phyloP scores from a whole-genome alignment of 2,329 filamentous ascomycete species.

The Gaeumannomyces sp. region DNA sequence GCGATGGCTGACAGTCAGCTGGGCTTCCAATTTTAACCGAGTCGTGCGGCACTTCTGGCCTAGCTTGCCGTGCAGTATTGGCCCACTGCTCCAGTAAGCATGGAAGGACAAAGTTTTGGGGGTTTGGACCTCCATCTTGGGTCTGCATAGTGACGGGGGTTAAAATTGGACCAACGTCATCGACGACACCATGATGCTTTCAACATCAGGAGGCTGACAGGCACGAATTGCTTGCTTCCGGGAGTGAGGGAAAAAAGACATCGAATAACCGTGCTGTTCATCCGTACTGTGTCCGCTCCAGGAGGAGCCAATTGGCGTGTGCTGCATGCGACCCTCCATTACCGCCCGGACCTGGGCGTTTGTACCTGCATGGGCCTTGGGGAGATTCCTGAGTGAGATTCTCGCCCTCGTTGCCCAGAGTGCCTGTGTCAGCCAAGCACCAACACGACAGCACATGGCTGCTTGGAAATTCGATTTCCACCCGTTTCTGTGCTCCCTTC shows the following conservation, averaged over 20 bases:
- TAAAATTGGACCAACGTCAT: not conserved
- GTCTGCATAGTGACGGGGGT: not conserved
- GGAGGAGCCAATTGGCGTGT: not conserved
- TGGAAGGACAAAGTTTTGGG: not conserved
- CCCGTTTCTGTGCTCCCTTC: not conserved
- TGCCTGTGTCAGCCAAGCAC: too few relatives aligned
- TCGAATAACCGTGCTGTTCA: not conserved
- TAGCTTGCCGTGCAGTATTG: too few relatives aligned
- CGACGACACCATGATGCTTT: not conserved
- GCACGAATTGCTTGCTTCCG: not conserved
- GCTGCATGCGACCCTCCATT: not conserved
- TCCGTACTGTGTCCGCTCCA: not conserved
- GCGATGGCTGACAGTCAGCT: not conserved
- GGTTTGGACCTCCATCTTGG: not conserved
- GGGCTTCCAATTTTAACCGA: too few relatives aligned
- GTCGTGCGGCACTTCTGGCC: too few relatives aligned
- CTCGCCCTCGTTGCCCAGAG: not conserved
- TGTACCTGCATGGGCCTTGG: not conserved
- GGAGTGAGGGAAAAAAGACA: not conserved
- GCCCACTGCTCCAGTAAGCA: not conserved
- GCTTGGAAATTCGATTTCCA: too few relatives aligned
- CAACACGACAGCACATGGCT: too few relatives aligned
- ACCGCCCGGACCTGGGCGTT: not conserved
- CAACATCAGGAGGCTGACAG: not conserved
- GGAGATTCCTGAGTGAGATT: not conserved